Base-by-base conservation (phyloP, 2,329 filamentous ascomycete species). In the Exophiala phaeomuriformis region DNA sequence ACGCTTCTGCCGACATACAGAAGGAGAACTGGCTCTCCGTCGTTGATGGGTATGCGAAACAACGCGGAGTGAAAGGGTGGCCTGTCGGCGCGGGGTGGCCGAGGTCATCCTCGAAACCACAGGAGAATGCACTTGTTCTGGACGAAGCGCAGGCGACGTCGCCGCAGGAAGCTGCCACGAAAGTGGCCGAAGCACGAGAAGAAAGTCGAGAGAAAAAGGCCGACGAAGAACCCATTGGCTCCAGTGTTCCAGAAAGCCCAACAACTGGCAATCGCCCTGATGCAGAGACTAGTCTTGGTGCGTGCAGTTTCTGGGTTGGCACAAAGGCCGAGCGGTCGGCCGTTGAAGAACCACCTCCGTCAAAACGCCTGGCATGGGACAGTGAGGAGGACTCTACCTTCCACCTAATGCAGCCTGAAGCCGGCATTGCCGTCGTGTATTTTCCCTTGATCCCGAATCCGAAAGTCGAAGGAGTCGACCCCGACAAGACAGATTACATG, bases 1-100 rank as follows among this genome's bases (percentile, higher is more conserved):
- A 98, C 68, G 90, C 90, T 2, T 95, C 88, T 1, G 90, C 90
- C 19, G 93, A 98, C 63, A 88, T 95, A 55, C 88, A 86, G 66
- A 88, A 86, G 4, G 90, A 96, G 65, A 97, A 98, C 65, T 98
- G 93, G 93, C 82, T 98, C 12, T 89, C 88, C 10, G 89, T 95
- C 0, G 88, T 86, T 0, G 93, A 97, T 64, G 91, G 93, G 1
- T 98, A 97, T 66, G 90, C 90, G 1, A 82, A 83, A 29, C 90
- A 96, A 68, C 84, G 91, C 41, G 88, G 87, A 5, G 84, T 98
- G 67, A 91, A 90, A 67, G 91, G 91, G 3, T 98, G 93, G 93
- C 93, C 93, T 0, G 72, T 96, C 4, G 91, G 91, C 4, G 84
- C 89, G n/a, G 93, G 93, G 12, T 98, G 93, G 93, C 91, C 91